Base-by-base conservation (phyloP, 768 basidiomycete genomes). In the Chalciporus chontae region DNA sequence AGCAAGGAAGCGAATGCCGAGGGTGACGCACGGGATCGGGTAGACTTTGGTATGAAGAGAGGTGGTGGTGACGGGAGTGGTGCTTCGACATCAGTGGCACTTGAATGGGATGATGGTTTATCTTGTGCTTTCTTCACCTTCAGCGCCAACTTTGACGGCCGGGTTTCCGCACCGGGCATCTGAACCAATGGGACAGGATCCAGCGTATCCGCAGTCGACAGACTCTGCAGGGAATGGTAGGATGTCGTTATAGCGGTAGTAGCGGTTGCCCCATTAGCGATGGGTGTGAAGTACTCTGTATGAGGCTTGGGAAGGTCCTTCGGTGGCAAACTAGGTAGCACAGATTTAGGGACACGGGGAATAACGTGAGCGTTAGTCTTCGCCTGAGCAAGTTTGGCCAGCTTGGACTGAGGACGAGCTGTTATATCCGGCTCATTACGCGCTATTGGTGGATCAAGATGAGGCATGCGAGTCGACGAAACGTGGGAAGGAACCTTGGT, bases 181-280 rank as follows among this genome's bases (percentile, higher is more conserved):
- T 54, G 61, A 40, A 68, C 57, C 27, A 68, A 45, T 7, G 66
- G 27, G 11, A 53, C 24, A 36, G 54, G 40, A 5, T 58, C 57
- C 43, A 49, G 44, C n/a, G 45, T 32, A 72, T 26, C 79, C 3
- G 51, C 10, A 4, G 63, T 59, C 6, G 69, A 81, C 8, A 90
- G 72, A 56, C 79, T 83, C 61, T 78, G 78, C 24, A 89, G 72
- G 7, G 83, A 80, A 52, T 89, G 87, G 54, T 88, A 89, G 0
- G 84, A 83, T 2, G 88, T 90, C 0, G 88, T 90, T 60, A 90
- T 90, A 2, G 88, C 88, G 14, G 87, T 89, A 0, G 88, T 90
- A 11, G 81, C 88, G n/a, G 86, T 83, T 3, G 85, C 70, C 0
- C 88, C 87, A 60, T 90, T 90, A n/a, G 85, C 85, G 40, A 85